Evolutionary conservation across 768 basidiomycete genomes (phyloP).

Genomic region (Leccinum longicurvipes): DNA sequence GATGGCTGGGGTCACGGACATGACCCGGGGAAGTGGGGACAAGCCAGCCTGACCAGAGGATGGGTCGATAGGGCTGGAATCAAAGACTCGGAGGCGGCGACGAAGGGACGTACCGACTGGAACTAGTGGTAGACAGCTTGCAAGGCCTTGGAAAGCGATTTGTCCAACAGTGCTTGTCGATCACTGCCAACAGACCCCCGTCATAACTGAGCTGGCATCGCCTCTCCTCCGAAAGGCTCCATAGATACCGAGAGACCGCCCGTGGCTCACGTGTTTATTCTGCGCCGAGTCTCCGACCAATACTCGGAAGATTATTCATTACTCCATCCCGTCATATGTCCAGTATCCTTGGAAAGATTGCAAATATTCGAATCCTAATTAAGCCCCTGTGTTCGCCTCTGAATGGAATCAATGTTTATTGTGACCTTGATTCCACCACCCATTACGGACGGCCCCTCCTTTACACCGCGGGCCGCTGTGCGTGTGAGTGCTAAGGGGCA

Average conservation of each 20-base stretch:
- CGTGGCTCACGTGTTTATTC: too few relatives aligned
- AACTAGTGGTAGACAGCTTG: background rate
- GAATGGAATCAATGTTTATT: too few relatives aligned
- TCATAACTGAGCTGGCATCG: constrained; percentile 8
- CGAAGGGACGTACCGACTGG: background rate
- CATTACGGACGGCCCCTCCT: too few relatives aligned
- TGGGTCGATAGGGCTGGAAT: background rate
- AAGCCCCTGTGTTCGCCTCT: too few relatives aligned
- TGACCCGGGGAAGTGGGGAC: background rate
- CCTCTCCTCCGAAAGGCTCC: background rate
- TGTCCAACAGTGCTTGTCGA: background rate
- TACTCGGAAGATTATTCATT: background rate
- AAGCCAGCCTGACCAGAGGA: background rate
- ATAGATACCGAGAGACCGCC: background rate
- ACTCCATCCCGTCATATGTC: background rate
- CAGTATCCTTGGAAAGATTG: too few relatives aligned
- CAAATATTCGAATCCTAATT: too few relatives aligned
- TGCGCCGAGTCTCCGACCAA: background rate
- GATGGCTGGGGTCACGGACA: constrained; percentile 5
- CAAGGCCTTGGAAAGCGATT: background rate
- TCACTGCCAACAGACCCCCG: constrained; percentile 2
- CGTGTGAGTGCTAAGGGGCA: too few relatives aligned
- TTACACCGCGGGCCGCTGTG: too few relatives aligned
- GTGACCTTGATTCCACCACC: too few relatives aligned
- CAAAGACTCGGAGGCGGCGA: background rate